Evolutionary conservation across 2,329 filamentous ascomycete species (phyloP), one percentile per base, ranked within the genome.

Genomic region (Cryphonectria nitschkei): DNA sequence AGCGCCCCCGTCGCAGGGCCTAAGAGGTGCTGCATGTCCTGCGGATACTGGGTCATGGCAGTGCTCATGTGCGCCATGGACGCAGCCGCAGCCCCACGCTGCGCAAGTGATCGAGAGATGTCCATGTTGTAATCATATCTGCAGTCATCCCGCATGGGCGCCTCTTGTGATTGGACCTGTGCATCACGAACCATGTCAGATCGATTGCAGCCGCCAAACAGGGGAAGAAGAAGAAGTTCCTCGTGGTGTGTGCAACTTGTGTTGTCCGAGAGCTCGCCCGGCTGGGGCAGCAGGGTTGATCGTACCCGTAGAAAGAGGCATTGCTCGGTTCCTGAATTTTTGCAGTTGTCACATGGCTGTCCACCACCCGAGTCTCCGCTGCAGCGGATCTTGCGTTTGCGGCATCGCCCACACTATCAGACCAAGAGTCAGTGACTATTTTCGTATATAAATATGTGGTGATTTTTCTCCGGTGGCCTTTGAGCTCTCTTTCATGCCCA

Each of bases 321-420:
- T 7, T 86, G 83, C 32, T 90, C 88, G 37, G 87, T 83, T 16
- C 92, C 92, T 67, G 95, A 91, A 73, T 85, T 89, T 76, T 89
- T 92, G 84, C 95, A 98, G 80, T 95, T 97, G 14, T 87, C 84
- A 81, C 95, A 98, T n/a, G 91, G 90, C 54, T 84, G 82, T n/a
- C 92, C 92, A 76, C 91, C 89, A 43, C 92, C 92, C 46, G 87
- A 85, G 78, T 97, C 94, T 60, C 95, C 95, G 77, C 93, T 97
- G 83, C 95, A 98, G 75, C 93, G 92, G 76, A 98, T 98, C 85
- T 98, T 98, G 71, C 95, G 89, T 82, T 95, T 95, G 72, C 95
- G 90, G 81, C 95, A 98, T 75, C 95, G 90, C 50, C 90, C 89
- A 80, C 95, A 98, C 95, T 98, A 8, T n/a, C 11, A 74, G 70